Evolutionary conservation across 2,329 filamentous ascomycete species (phyloP).

Genomic region (Westerdykella aurantiaca): DNA sequence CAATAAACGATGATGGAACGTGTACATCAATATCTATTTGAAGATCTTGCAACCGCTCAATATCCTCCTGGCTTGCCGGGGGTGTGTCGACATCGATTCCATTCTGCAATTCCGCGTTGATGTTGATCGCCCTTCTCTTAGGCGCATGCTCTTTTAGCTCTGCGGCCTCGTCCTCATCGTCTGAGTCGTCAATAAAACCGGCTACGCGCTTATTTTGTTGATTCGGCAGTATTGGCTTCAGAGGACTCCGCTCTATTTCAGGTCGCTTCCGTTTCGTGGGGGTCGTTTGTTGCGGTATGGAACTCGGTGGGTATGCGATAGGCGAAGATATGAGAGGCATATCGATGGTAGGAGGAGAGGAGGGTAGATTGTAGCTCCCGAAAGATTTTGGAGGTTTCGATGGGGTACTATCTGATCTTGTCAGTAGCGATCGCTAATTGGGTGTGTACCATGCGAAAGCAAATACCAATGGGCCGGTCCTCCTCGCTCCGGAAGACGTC

Average conservation of each 20-base stretch:
- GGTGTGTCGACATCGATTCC: conserved; percentile 26
- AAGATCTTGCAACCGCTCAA: conserved; percentile 26
- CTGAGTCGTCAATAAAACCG: conserved; percentile 38
- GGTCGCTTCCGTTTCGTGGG: conserved; percentile 36
- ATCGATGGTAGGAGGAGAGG: conserved; percentile 48
- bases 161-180: conserved; percentile 39
- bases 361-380: conserved; percentile 17
- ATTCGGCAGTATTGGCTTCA: conserved; percentile 29
- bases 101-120: conserved; percentile 24
- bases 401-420: conserved; percentile 26
- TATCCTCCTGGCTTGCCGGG: conserved; percentile 29
- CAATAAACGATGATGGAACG: neutral
- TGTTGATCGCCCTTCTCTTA: conserved; percentile 31
- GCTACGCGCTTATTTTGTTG: conserved; percentile 32
- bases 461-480: conserved; percentile 34
- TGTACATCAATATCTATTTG: conserved; percentile 26
- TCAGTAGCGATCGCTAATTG: conserved; percentile 11
- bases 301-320: conserved; percentile 51
- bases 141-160: conserved; percentile 35
- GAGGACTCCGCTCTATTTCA: conserved; percentile 23
- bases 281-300: conserved; percentile 35
- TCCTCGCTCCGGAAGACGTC: conserved; percentile 49
- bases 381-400: conserved; percentile 11
- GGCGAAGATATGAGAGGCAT: conserved; percentile 60
- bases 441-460: conserved; percentile 1